Evolutionary conservation across 768 basidiomycete species (phyloP).

Genomic region (Leucocoprinus birnbaumii): DNA sequence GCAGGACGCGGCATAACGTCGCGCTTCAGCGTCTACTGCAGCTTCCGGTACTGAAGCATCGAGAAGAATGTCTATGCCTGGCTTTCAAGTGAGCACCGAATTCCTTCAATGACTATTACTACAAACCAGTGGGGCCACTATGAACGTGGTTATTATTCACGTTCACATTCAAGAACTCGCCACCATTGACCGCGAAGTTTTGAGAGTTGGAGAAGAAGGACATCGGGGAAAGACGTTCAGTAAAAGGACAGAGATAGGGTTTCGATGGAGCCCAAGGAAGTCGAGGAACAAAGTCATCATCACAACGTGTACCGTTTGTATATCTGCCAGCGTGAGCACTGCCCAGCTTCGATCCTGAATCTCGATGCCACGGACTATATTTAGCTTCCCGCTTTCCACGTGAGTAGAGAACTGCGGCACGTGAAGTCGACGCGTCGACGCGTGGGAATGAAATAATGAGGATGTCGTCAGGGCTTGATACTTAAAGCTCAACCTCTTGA

Average conservation of each 20-base stretch:
- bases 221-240: too few relatives aligned
- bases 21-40: not conserved
- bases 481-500: not conserved
- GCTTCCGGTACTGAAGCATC: not conserved
- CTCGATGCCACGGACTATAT: too few relatives aligned
- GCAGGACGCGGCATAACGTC: not conserved
- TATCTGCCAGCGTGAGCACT: too few relatives aligned
- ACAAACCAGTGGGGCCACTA: not conserved
- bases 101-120: not conserved
- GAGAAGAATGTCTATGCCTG: not conserved
- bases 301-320: too few relatives aligned
- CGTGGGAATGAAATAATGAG: not conserved
- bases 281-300: too few relatives aligned
- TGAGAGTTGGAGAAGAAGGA: too few relatives aligned
- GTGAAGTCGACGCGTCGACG: not conserved
- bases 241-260: too few relatives aligned
- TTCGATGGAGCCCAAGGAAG: too few relatives aligned
- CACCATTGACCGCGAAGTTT: too few relatives aligned
- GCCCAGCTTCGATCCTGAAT: too few relatives aligned
- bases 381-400: not conserved
- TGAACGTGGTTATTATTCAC: not conserved
- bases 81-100: not conserved
- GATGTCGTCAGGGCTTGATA: slow-evolving; percentile 4
- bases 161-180: too few relatives aligned
- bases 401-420: not conserved